phyloP scores from a whole-genome alignment of 1,139 yeast species.

The Nematodospora anomalae region DNA sequence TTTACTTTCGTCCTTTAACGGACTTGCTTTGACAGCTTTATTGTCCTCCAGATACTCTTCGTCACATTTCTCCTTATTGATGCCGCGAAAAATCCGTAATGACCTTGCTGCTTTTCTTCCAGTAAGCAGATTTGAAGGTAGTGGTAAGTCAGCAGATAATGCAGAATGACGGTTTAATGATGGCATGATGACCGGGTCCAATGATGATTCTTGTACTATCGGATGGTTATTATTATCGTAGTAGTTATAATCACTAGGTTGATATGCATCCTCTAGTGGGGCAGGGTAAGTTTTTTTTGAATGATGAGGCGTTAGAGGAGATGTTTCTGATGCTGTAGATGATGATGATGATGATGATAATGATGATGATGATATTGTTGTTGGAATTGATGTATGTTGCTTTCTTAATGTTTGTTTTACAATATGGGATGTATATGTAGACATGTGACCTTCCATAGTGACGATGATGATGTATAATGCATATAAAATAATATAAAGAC shows the following conservation, averaged over 20 bases:
- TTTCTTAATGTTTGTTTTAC: background rate
- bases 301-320: background rate
- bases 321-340: background rate
- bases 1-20: conserved; percentile 4
- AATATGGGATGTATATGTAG: background rate
- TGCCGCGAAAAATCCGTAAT: conserved; percentile 34
- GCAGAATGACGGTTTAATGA: background rate
- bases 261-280: background rate
- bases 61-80: conserved; percentile 13
- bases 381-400: background rate
- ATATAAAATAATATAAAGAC: no score
- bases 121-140: conserved; percentile 8
- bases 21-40: conserved; percentile 8
- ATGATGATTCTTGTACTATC: conserved; percentile 1
- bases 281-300: background rate
- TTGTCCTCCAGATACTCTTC: background rate
- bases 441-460: background rate
- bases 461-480: background rate
- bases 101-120: conserved; percentile 45
- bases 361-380: background rate
- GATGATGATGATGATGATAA: background rate
- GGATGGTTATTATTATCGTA: background rate
- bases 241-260: background rate
- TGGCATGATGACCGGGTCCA: conserved; percentile 2
- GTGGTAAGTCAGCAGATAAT: conserved; percentile 7